Evolutionary conservation across 2,329 filamentous ascomycete genomes (phyloP).

Genomic region (Clarireedia paspali): DNA sequence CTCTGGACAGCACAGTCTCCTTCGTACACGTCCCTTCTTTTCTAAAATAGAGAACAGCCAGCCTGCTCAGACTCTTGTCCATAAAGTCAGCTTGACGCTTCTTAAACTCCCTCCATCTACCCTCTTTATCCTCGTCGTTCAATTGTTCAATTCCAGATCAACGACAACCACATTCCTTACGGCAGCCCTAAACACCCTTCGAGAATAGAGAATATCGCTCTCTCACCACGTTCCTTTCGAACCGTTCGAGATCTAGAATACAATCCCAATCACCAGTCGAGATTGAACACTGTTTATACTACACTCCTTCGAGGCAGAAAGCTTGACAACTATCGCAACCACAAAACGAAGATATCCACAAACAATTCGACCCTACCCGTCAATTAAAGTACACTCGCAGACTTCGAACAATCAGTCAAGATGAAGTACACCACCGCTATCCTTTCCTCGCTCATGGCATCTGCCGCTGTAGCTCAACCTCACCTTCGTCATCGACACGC

Average conservation of each 20-base stretch:
- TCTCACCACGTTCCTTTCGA: slow-evolving; percentile 8
- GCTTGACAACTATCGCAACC: not conserved
- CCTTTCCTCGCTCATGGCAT: slow-evolving; percentile 24
- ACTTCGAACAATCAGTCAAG: slow-evolving; percentile 15
- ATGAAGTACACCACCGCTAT: slow-evolving; percentile 31
- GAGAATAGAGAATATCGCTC: not conserved
- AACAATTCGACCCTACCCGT: not conserved
- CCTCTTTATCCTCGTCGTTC: not conserved
- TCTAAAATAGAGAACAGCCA: slow-evolving; percentile 2
- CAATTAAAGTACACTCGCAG: not conserved
- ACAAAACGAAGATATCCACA: not conserved
- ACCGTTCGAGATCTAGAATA: slow-evolving; percentile 2
- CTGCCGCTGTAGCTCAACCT: slow-evolving; percentile 27
- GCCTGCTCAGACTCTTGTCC: not conserved
- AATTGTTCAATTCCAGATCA: not conserved
- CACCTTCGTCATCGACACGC: slow-evolving; percentile 30
- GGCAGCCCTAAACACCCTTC: not conserved
- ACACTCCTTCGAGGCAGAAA: slow-evolving; percentile 5
- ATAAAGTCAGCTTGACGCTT: slow-evolving; percentile 4
- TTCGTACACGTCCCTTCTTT: slow-evolving; percentile 1
- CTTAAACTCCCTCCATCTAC: not conserved
- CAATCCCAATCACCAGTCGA: slow-evolving; percentile 4
- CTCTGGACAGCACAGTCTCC: not conserved
- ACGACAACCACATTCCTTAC: slow-evolving; percentile 3
- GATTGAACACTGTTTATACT: not conserved